Evolutionary conservation across 2,329 filamentous ascomycete species (phyloP).

Genomic region (Fusarium coffeatum): DNA sequence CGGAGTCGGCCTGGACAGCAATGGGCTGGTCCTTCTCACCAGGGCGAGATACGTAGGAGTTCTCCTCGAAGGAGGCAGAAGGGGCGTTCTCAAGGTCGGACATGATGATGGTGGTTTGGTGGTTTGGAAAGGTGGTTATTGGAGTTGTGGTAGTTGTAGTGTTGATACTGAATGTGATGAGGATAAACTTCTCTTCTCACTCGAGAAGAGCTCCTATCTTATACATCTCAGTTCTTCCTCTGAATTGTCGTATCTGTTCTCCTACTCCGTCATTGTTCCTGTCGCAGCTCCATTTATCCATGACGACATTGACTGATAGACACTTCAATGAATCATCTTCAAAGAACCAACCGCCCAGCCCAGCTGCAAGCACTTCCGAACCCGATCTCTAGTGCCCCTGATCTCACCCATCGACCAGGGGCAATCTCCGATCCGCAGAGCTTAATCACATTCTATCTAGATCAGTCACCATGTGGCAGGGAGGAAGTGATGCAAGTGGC

Average conservation of each 20-base stretch:
- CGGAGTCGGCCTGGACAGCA: constrained; percentile 37
- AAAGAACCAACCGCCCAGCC: constrained; percentile 9
- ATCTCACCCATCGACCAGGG: not conserved
- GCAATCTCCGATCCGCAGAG: constrained; percentile 21
- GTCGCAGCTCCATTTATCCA: constrained; percentile 19
- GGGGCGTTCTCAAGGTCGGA: constrained; percentile 27
- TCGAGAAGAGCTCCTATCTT: constrained; percentile 6
- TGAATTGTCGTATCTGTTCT: not conserved
- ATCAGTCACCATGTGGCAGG: constrained; percentile 26
- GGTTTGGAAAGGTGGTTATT: not conserved
- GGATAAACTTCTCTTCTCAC: accelerated
- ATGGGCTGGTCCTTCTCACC: constrained; percentile 37
- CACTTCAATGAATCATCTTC: constrained; percentile 40
- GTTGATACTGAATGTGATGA: not conserved
- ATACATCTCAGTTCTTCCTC: not conserved
- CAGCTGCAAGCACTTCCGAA: constrained; percentile 20
- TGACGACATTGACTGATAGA: constrained; percentile 41
- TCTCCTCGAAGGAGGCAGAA: constrained; percentile 25
- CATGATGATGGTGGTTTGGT: constrained; percentile 18
- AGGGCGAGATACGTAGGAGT: constrained; percentile 35
- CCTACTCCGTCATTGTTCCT: constrained; percentile 25
- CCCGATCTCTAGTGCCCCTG: constrained; percentile 18
- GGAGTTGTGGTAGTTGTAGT: not conserved
- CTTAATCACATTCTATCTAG: constrained; percentile 10
- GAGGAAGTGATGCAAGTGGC: constrained; percentile 24